Evolutionary conservation across 2,329 filamentous ascomycete genomes (phyloP), one percentile per base, ranked within the genome.

Genomic region (Aspergillus ochraceus): DNA sequence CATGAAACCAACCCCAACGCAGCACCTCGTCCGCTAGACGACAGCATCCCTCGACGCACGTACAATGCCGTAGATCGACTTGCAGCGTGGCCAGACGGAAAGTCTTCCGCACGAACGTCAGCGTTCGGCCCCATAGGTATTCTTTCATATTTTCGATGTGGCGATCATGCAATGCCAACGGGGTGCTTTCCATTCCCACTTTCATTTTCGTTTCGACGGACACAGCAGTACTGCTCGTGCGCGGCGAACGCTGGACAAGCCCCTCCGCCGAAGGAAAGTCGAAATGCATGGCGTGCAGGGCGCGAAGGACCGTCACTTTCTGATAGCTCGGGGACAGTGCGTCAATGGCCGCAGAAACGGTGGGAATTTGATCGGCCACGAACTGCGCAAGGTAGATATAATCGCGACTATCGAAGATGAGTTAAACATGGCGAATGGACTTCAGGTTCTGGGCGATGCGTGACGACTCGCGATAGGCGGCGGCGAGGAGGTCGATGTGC

Each of bases 21-120:
- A 68, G 54, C 20, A 64, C 62, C 20, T 67, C 36, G 5, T 36
- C 49, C 17, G 59, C 59, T 10, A 68, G 57, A 36, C 66, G 65
- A 55, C 67, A 69, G 36, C 66, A 69, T 1, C 60, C 64, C 26
- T 52, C 20, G 11, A 55, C 46, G 50, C 66, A 69, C 36, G 56
- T 55, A 46, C 64, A 68, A 24, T 56, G 54, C n/a, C 52, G 52
- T 22, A 68, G 53, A 39, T 69, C 61, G 5, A 69, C 46, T 19
- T 58, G 60, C 11, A 69, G 59, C 24, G 61, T 46, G 1, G 58
- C 49, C n/a, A 69, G 42, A 4, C 52, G 58, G 30, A 68, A 59
- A 10, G 36, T 60, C 47, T 68, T 66, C 12, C 67, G 66, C n/a
- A 68, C 57, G 32, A 68, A 68, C 2, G 60, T 64, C 49, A 69